Evolutionary conservation across 768 basidiomycete genomes (phyloP), one percentile per base, ranked within the genome.

Genomic region (Serpula lacrymans): DNA sequence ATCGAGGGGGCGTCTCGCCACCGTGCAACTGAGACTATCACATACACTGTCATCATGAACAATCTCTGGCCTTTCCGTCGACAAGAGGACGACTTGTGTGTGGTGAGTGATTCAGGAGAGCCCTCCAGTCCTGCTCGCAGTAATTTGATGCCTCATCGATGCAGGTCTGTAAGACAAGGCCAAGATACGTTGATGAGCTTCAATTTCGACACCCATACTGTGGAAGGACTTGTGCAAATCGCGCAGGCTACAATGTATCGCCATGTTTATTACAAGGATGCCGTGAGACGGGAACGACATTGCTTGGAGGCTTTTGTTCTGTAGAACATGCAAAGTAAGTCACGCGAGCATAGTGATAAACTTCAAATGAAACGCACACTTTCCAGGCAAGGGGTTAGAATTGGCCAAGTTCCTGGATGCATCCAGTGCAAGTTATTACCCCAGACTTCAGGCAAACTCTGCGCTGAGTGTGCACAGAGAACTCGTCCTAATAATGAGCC

Each of bases 171-270:
- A 72, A 75, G 11, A 65, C 65, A 43, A 80, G 71, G 55, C 77
- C 79, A 11, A 82, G 77, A 64, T 82, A 72, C 54, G 58, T 78
- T n/a, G 81, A 81, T 49, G 23, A 53, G n/a, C 70, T 74, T 45
- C 81, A 80, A 13, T 58, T 67, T 46, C 68, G 68, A 46, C 78
- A 82, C 50, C 69, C 73, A 23, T 83, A 75, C 54, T 82, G 80
- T 51, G 70, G 81, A 49, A 76, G 69, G 48, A 78, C 72, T 36
- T 82, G 80, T 53, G 80, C 80, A 39, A 70, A 60, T 25, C 52
- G 51, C 45, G 69, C 65, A 43, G 67, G 61, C 29, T 50, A 60
- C 29, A 65, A 54, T 43, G 62, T 68, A 14, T 55, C 58, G 13
- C 63, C 65, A 14, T 82, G 80, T 53, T 42, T 57, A 17, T 69